Evolutionary conservation across 176 grass and related monocot species (phyloP), one percentile per base, ranked within the genome.

Genomic region (Juncus inflexus): DNA sequence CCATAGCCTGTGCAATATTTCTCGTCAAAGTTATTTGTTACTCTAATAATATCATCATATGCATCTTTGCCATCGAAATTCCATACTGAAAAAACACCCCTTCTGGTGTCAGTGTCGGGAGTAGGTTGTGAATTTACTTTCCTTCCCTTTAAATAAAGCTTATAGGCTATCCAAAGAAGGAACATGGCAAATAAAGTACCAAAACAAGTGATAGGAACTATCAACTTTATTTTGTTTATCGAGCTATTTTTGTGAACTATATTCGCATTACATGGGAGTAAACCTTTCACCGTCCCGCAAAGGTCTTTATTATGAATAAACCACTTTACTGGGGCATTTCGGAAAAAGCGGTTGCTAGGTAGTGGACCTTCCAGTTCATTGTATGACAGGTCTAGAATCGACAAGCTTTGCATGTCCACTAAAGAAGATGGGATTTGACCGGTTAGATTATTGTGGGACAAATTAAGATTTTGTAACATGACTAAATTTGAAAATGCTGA

Each of bases 381-480:
- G 65, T 62, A 85, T 6, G 77, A 77, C 35, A 85, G 6, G 49
- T 80, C 78, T 3, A 85, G 54, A 39, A 41, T 42, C 35, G 19
- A 58, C 9, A 80, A 67, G 36, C 83, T 86, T 2, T 53, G 0
- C 74, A 86, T 75, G n/a, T 51, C 45, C 15, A 4, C 5, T 0
- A 80, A 67, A 37, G 39, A 76, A 4, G 52, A 38, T 2, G 77
- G 77, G 41, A 77, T 65, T 41, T 53, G 50, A 42, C 82, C 82
- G 3, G 60, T 70, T 36, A 85, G 61, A 55, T 52, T 53, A 15
- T 86, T 86, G 37, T 82, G 79, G 0, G 84, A 86, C 0, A 82
- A 2, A 52, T 86, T 86, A 0, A 79, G 5, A 12, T 12, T n/a
- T 57, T 82, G 63, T 0, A 86, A 14, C 78, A 73, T 74, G 15